Base-by-base conservation (phyloP, 2,329 filamentous ascomycete genomes). In the Ceratocystis variospora region DNA sequence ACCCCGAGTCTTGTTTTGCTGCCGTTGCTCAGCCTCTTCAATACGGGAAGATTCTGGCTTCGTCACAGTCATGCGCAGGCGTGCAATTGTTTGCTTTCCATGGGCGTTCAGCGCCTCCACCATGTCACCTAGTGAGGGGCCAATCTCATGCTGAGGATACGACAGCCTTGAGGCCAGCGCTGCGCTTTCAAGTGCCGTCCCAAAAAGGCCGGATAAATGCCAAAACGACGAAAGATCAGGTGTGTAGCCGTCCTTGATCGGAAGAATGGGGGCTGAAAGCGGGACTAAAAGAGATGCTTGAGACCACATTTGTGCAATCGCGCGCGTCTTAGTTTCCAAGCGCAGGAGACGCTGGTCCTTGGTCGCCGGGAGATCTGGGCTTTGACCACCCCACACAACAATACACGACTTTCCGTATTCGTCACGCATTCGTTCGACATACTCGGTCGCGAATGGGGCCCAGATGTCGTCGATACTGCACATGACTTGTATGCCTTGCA, bases 331-430 rank as follows among this genome's bases (percentile, higher is more conserved):
- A 74, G 96, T 96, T 61, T 84, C 81, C 22, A 89, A 79, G 67
- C 86, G 83, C 53, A 87, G 77, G 45, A 86, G 73, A 67, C 65
- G 63, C 22, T 62, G 64, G 4, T 53, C 50, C 55, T 53, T 45
- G 28, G 28, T 61, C 44, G 55, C 19, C 19, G 45, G 57, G 17
- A 59, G 53, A 22, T 62, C 65, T 10, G 72, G 77, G 19, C 66
- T 87, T 85, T 74, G 95, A 88, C 91, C 74, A 0, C 88, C 92
- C 87, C 92, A 97, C 12, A 91, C 82, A 88, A 90, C 95, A 41
- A 96, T 83, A 63, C 85, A 85, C 44, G 86, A 83, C 77, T 96
- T 97, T 37, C 90, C 90, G 73, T 92, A 93, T 74, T 99, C 94
- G 73, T 99, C 94, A 68, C 89, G 79, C 67, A 99, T 76, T 37